Conservation (phyloP, 345 rosid species). For the Rhodomyrtus tomentosa region DNA sequence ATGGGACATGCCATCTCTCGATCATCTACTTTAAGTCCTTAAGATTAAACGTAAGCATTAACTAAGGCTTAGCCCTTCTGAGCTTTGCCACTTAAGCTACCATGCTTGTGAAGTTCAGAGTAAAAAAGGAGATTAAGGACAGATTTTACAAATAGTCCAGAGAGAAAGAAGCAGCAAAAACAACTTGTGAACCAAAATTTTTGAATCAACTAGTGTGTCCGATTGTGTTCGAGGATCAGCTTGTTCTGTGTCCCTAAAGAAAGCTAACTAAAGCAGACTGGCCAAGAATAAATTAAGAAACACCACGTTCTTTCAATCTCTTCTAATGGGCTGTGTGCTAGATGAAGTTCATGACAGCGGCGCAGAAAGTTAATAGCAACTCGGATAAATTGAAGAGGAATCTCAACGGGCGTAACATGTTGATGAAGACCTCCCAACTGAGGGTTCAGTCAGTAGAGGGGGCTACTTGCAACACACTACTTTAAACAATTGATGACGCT, state of each 20-base stretch:
- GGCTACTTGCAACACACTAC: neutral
- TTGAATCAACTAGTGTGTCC: neutral
- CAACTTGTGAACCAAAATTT: neutral
- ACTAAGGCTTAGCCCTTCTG: neutral
- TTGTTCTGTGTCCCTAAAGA: neutral
- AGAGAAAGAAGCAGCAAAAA: neutral
- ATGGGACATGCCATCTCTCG: neutral
- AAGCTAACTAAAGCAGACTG: neutral
- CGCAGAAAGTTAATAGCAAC: neutral
- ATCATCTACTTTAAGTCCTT: neutral
- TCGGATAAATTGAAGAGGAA: neutral
- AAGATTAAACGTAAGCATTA: neutral
- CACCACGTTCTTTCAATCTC: neutral
- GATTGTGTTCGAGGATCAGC: neutral
- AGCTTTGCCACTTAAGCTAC: neutral
- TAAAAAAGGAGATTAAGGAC: neutral
- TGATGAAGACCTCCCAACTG: too few relatives aligned
- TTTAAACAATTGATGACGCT: neutral
- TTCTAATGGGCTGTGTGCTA: neutral
- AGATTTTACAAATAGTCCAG: neutral
- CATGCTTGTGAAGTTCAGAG: neutral
- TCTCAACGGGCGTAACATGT: neutral
- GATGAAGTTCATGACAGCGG: neutral
- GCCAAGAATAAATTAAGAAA: neutral
- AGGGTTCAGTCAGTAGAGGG: too few relatives aligned